Conservation (phyloP, 352 stramenopile genomes). For the Globisporangium alternatum region DNA sequence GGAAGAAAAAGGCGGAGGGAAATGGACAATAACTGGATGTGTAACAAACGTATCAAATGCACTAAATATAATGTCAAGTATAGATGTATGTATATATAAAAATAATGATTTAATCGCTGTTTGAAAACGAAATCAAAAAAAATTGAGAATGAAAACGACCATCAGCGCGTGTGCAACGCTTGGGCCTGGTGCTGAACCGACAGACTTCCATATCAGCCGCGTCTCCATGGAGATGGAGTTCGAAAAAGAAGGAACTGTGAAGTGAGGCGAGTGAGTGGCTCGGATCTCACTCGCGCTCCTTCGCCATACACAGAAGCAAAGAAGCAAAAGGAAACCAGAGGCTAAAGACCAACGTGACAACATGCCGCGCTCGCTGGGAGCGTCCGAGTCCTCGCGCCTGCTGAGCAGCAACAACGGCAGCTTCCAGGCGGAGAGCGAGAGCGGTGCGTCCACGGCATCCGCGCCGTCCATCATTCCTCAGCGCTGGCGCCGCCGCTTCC, state of each 20-base stretch:
- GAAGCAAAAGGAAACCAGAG: background rate
- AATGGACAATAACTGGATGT: background rate
- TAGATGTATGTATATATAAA: background rate
- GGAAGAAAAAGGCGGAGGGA: constrained; percentile 4
- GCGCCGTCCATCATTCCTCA: constrained; percentile 18
- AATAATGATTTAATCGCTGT: background rate
- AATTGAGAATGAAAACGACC: background rate
- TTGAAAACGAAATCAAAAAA: no score
- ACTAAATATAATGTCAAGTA: background rate
- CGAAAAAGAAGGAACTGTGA: constrained; percentile 8
- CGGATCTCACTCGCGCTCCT: background rate
- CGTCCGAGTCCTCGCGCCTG: constrained; percentile 13
- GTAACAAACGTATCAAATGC: background rate
- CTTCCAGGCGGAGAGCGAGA: constrained; percentile 2
- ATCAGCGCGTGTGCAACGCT: constrained; percentile 6
- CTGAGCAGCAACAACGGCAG: background rate
- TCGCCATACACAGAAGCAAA: background rate
- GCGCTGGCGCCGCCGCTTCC: constrained; percentile 21
- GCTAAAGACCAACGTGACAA: background rate
- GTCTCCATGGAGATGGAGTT: background rate
- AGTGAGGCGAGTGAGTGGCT: background rate
- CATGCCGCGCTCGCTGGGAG: background rate
- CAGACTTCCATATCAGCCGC: background rate
- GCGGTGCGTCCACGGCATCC: constrained; percentile 9
- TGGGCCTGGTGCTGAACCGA: background rate